Conservation (phyloP, 2,329 filamentous ascomycete genomes). For the Fusarium temperatum region DNA sequence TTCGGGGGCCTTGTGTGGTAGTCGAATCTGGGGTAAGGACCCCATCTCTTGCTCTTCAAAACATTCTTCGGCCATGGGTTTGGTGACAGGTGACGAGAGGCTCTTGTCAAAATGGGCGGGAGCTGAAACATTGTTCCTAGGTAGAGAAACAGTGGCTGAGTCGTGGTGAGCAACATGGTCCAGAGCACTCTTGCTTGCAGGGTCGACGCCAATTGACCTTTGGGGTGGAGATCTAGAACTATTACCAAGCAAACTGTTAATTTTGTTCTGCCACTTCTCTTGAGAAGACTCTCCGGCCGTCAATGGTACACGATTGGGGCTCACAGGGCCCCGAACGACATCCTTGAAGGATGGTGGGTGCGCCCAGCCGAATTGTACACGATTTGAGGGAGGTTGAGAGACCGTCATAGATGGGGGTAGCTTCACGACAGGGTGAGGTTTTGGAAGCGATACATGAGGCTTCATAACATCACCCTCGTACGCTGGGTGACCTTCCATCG, state of each 20-base stretch:
- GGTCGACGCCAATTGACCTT: conserved; percentile 70
- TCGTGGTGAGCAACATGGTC: conserved; percentile 61
- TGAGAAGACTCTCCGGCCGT: conserved; percentile 50
- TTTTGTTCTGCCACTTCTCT: conserved; percentile 79
- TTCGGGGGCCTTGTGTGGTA: conserved; percentile 71
- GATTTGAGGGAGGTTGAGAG: conserved; percentile 38
- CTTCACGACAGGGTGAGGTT: conserved; percentile 78
- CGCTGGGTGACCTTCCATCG: conserved; percentile 74
- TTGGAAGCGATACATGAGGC: conserved; percentile 76
- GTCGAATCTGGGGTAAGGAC: conserved; percentile 74
- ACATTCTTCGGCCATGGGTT: conserved; percentile 79
- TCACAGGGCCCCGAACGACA: conserved; percentile 33
- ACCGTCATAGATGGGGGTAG: conserved; percentile 68
- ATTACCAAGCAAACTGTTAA: conserved; percentile 77
- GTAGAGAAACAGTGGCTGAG: conserved; percentile 77
- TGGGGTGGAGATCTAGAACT: conserved; percentile 69
- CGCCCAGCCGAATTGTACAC: conserved; percentile 48
- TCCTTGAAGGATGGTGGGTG: conserved; percentile 48
- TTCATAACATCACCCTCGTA: conserved; percentile 72
- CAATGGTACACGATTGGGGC: conserved; percentile 33
- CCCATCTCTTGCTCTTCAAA: conserved; percentile 85
- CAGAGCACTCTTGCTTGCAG: conserved; percentile 72
- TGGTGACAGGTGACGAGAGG: conserved; percentile 62
- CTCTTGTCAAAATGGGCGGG: conserved; percentile 47
- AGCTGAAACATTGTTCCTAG: conserved; percentile 36